Base-by-base conservation (phyloP, 2,329 filamentous ascomycete species). In the Penicillium sp. region DNA sequence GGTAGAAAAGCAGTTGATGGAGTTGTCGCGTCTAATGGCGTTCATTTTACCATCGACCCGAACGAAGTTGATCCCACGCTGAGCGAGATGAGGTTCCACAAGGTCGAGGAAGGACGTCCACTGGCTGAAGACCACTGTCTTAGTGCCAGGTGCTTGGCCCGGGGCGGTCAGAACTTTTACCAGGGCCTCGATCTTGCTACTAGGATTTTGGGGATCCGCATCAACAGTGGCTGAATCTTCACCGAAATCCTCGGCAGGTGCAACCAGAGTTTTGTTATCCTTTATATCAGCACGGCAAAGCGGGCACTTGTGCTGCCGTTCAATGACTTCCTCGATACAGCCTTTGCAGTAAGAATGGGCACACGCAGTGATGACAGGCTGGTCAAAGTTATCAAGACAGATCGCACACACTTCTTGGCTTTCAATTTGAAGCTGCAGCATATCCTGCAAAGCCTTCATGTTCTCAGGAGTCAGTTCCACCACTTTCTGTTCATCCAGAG, bases 31-130 rank as follows among this genome's bases (percentile, higher is more conserved):
- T 49, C 83, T 78, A 0, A 80, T 73, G 0, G 89, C 83, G 9
- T 80, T 81, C 90, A 96, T 95, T 57, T 84, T 88, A 27, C 93
- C 92, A 68, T 96, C 92, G 53, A 96, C 86, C 21, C 92, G 86
- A 16, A 85, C 84, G 70, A 83, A 92, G 25, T 80, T 83, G 67
- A 90, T 84, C 0, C 83, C 83, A 6, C 83, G 79, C 9, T 80
- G 78, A 5, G 80, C 70, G 4, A 96, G 80, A 59, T 92, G 86
- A 1, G 82, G 80, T 71, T 93, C 85, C 23, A 96, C 80, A 10
- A 93, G 80, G 70, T 93, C 89, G 6, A 95, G 84, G 43, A 93
- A 82, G 0, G 89, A 87, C 1, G 90, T 93, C 81, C 90, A 95
- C 66, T 93, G 90, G 52, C 87, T 90, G 77, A 95, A 95, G 53